These are phyloP conservation scores for Trifolium dubium DNA, from an alignment of 306 rosid species.

Conservation along the genomic window DNA sequence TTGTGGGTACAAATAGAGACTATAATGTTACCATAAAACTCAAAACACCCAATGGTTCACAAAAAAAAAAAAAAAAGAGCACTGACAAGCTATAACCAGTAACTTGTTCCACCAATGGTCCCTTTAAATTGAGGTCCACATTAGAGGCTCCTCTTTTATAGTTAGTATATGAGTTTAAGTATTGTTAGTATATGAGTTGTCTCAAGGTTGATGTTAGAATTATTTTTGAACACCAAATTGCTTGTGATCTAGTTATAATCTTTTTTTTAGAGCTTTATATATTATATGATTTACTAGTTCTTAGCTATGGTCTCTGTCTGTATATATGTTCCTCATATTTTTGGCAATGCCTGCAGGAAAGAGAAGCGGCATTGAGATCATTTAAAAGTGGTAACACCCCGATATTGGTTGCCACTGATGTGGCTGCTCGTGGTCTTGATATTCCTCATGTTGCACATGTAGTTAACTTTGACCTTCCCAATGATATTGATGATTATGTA, in stretches of 20 bases:
- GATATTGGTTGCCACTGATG: conserved; percentile 92
- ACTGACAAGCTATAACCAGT: too few relatives aligned
- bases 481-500: conserved; percentile 91
- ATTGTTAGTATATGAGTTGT: not conserved
- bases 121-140: too few relatives aligned
- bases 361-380: conserved; percentile 76
- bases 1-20: not conserved
- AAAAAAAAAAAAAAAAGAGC: too few relatives aligned
- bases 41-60: too few relatives aligned
- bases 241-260: not conserved
- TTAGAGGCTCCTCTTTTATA: too few relatives aligned
- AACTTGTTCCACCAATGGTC: too few relatives aligned
- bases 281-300: not conserved
- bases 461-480: conserved; percentile 89
- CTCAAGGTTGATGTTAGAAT: not conserved
- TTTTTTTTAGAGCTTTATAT: not conserved
- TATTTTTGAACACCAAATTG: not conserved
- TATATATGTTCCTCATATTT: conserved; percentile 15
- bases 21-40: too few relatives aligned
- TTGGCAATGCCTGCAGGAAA: conserved; percentile 67
- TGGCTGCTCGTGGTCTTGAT: conserved; percentile 94
- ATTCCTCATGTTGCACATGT: conserved; percentile 93
- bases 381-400: conserved; percentile 89
- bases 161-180: too few relatives aligned
- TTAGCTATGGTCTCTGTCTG: not conserved